Base-by-base conservation (phyloP, 1,284 basidiomycete species). In the Hemileia vastatrix region DNA sequence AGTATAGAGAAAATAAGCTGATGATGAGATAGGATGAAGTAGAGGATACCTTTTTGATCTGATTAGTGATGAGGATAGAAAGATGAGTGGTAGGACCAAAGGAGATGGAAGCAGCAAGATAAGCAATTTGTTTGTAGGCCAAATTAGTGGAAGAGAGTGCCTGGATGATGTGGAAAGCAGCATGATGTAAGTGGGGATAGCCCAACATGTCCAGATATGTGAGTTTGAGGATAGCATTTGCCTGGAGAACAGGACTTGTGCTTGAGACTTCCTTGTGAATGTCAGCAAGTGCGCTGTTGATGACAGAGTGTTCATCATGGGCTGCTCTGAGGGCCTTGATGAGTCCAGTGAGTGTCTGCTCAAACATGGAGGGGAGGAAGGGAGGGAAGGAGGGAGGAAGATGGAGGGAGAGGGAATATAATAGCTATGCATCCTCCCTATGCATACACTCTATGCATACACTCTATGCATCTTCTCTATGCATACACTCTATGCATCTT, bases 1-100 rank as follows among this genome's bases (percentile, higher is more conserved):
- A 9, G 33, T 43, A 15, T 21, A n/a, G 4, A 43, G 21, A 55
- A n/a, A 3, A 31, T 31, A 55, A 45, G 36, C 44, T 23, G 44
- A 11, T 8, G 31, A 44, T 52, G 58, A 1, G 18, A 23, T 4
- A 15, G 11, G 15, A 72, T 82, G 65, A n/a, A n/a, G n/a, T n/a
- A n/a, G n/a, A n/a, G n/a, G n/a, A n/a, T 65, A 90, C 92, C 83
- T 99, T 99, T 81, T 98, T 97, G 71, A 99, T 81, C 31, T 94
- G 81, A 77, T 99, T 99, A 6, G 95, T 96, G 0, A 94, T 95
- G 50, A 98, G 83, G 81, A 99, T 96, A 21, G 97, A 84, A 43
- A 98, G 94, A 70, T 98, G 94, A 0, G 93, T 97, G 65, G 95
- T 90, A 67, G 90, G 84, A 31, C 86, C 83, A 76, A 98, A 98